Conservation (phyloP, 441 rosid species). For the Populus hybrid region DNA sequence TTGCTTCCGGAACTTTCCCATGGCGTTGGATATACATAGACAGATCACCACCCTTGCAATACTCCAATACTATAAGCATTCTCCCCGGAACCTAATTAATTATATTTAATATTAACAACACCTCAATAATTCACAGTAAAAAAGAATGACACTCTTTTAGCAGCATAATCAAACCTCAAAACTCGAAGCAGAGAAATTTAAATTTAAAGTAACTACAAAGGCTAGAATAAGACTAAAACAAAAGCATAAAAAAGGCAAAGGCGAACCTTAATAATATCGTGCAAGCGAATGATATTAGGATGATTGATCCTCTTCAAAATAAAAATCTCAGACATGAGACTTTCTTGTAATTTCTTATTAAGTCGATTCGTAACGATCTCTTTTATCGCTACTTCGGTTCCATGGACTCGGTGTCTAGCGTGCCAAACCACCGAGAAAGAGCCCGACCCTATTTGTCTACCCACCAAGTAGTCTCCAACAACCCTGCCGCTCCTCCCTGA, state of each 20-base stretch:
- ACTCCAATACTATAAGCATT: conserved; percentile 80
- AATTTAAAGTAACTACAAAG: neutral
- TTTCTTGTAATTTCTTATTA: conserved; percentile 81
- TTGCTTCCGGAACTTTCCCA: conserved; percentile 68
- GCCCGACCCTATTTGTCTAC: conserved; percentile 90
- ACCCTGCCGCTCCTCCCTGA: conserved; percentile 61
- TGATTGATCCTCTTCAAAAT: conserved; percentile 72
- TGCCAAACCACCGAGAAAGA: conserved; percentile 98
- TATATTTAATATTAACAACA: conserved; percentile 10
- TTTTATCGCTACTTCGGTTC: conserved; percentile 91
- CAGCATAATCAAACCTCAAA: neutral
- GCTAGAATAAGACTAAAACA: neutral
- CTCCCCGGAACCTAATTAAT: conserved; percentile 66
- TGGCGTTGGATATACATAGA: conserved; percentile 75
- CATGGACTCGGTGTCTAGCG: conserved; percentile 83
- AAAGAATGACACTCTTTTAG: neutral
- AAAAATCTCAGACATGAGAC: conserved; percentile 88
- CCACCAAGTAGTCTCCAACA: conserved; percentile 81
- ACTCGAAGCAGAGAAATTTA: neutral
- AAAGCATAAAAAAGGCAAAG: neutral
- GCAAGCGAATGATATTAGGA: conserved; percentile 82
- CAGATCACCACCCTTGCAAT: conserved; percentile 92
- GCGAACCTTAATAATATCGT: conserved; percentile 88
- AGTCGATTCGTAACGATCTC: conserved; percentile 72
- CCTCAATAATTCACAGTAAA: neutral